Conservation (phyloP, 768 basidiomycete species). For the Boletellus ananiceps region DNA sequence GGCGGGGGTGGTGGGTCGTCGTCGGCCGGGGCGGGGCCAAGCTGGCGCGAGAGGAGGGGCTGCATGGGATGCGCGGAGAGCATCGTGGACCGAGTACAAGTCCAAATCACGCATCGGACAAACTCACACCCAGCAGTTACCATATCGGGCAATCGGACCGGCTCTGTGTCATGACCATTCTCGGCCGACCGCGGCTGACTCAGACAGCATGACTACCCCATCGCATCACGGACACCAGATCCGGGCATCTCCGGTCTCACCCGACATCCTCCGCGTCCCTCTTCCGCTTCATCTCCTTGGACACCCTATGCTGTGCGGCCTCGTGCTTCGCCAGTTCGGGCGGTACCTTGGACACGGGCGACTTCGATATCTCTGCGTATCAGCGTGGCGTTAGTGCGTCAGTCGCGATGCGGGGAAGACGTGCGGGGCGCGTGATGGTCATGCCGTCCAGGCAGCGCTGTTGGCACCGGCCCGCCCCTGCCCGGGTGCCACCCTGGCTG, state of each 20-base stretch:
- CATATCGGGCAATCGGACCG: slow-evolving; percentile 21
- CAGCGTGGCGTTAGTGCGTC: slow-evolving; percentile 14
- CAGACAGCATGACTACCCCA: not conserved
- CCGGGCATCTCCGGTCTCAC: slow-evolving; percentile 21
- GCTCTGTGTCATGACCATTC: slow-evolving; percentile 8
- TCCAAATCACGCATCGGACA: not conserved
- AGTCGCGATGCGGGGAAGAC: slow-evolving; percentile 8
- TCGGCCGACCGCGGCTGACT: slow-evolving; percentile 14
- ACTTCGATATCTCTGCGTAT: slow-evolving; percentile 81
- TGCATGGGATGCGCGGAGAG: slow-evolving; percentile 38
- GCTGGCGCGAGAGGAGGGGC: slow-evolving; percentile 3
- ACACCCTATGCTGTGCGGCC: slow-evolving; percentile 84
- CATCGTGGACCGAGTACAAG: slow-evolving; percentile 23
- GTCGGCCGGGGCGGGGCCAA: not conserved
- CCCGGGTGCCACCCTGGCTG: not conserved
- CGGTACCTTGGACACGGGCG: slow-evolving; percentile 86
- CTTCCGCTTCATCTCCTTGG: slow-evolving; percentile 93
- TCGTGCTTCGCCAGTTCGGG: slow-evolving; percentile 88
- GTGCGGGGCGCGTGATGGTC: too few species aligned
- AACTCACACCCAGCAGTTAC: slow-evolving; percentile 3
- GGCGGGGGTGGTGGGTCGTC: not conserved
- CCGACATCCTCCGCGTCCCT: slow-evolving; percentile 77
- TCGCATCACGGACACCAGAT: not conserved
- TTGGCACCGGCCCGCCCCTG: not conserved
- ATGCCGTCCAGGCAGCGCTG: too few species aligned